Evolutionary conservation across 1,284 basidiomycete genomes (phyloP).

Genomic region (Trichosporon ovoides): DNA sequence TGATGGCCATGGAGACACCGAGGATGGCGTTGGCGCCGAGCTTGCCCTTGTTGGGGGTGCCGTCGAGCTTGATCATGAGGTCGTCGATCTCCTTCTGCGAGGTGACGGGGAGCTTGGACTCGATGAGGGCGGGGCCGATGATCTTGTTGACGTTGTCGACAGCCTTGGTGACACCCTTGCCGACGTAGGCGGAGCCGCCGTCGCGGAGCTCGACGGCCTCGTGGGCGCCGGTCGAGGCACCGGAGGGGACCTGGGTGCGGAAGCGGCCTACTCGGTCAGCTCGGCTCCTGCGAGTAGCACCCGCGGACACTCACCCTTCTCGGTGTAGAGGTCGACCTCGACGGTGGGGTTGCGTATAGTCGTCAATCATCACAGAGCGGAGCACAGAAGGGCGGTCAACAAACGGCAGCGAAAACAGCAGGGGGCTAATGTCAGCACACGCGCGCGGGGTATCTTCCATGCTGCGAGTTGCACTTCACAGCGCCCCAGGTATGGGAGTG

Average conservation of each 20-base stretch:
- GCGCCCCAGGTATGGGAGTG: background rate
- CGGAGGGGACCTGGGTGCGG: conserved; percentile 93
- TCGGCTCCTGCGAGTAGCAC: background rate
- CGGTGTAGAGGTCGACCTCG: conserved; percentile 87
- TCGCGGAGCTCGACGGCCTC: conserved; percentile 99
- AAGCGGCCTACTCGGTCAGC: conserved; percentile 63
- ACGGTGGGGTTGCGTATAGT: conserved; percentile 72
- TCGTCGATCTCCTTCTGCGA: conserved; percentile 96
- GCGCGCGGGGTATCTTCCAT: background rate
- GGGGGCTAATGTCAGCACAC: conserved; percentile 26
- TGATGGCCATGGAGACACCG: conserved; percentile 93
- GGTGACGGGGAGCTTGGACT: conserved; percentile 78
- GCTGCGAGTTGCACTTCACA: background rate
- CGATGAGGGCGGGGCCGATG: conserved; percentile 86
- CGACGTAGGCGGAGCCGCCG: conserved; percentile 90
- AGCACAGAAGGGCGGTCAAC: background rate
- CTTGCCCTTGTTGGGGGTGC: conserved; percentile 98
- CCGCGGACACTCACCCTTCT: conserved; percentile 64
- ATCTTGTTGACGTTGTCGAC: conserved; percentile 89
- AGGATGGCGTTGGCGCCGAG: conserved; percentile 99
- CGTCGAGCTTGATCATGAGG: conserved; percentile 97
- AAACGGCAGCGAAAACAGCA: background rate
- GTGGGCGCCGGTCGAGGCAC: conserved; percentile 96
- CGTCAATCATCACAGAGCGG: conserved; percentile 23
- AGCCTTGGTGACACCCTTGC: conserved; percentile 96